A percentile compares a stretch with the other conserved stretches of the same genome.
Conservation (phyloP, 768 basidiomycete genomes). For the Mycena vulgaris region DNA sequence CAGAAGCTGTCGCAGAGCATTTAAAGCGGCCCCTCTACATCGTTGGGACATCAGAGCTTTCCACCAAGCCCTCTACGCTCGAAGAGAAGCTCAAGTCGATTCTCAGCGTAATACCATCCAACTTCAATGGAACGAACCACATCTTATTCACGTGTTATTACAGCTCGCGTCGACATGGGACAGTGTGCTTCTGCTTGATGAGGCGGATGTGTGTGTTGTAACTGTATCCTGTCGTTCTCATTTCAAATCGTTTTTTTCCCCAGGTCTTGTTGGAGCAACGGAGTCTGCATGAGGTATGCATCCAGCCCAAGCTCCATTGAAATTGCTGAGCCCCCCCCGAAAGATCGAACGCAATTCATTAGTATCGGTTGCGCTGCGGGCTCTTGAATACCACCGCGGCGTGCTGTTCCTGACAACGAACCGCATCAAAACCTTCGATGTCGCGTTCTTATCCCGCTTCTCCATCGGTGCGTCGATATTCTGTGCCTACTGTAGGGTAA, state of each 20-base stretch:
- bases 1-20: slow-evolving; percentile 47
- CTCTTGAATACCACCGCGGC: slow-evolving; percentile 54
- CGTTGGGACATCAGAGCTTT: slow-evolving; percentile 43
- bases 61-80: slow-evolving; percentile 39
- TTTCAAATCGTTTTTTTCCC: not conserved
- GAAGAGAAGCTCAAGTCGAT: slow-evolving; percentile 40
- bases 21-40: slow-evolving; percentile 44
- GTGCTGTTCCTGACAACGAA: slow-evolving; percentile 59
- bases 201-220: slow-evolving; percentile 42
- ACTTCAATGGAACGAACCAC: not conserved
- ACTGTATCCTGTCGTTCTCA: not conserved
- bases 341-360: slow-evolving; percentile 44
- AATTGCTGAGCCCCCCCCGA: not conserved
- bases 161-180: slow-evolving; percentile 43
- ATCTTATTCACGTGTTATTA: not conserved
- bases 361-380: slow-evolving; percentile 46
- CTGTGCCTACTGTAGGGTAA: not conserved
- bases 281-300: slow-evolving; percentile 36
- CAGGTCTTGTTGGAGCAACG: slow-evolving; percentile 45
- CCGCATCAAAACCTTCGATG: slow-evolving; percentile 54
- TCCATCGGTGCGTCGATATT: slow-evolving; percentile 44
- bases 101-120: slow-evolving; percentile 34
- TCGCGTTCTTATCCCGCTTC: slow-evolving; percentile 56
- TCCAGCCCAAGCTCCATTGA: too few species aligned
- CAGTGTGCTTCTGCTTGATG: slow-evolving; percentile 42